These are phyloP conservation scores for Mortierella sp. DNA, from an alignment of 371 early-diverging fungal genomes.

Conservation along the genomic window DNA sequence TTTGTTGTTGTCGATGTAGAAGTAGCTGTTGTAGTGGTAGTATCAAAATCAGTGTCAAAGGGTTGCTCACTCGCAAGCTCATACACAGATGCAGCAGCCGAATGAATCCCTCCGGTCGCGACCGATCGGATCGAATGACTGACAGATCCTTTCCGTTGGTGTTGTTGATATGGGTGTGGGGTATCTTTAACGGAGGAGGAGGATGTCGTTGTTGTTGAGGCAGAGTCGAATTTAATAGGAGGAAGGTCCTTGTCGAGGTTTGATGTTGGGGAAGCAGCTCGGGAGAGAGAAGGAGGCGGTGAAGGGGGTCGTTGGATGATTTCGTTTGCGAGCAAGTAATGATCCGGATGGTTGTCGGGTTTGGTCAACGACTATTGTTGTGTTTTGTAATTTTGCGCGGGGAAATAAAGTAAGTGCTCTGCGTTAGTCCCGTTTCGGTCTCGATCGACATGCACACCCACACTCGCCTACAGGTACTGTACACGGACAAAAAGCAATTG, in stretches of 20 bases:
- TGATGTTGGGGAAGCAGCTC: slow-evolving; percentile 6
- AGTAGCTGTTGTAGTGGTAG: not conserved
- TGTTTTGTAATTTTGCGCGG: not conserved
- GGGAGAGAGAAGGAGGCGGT: slow-evolving; percentile 17
- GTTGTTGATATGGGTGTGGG: slow-evolving; percentile 11
- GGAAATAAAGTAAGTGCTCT: not conserved
- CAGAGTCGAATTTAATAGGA: slow-evolving; percentile 12
- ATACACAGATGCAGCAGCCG: slow-evolving; percentile 51
- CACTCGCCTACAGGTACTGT: not conserved
- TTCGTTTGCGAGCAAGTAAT: slow-evolving; percentile 35
- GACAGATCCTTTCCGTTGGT: slow-evolving; percentile 28
- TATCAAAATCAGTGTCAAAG: not conserved
- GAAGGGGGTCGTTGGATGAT: slow-evolving; percentile 40
- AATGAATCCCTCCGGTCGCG: slow-evolving; percentile 24
- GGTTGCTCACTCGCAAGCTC: slow-evolving; percentile 45
- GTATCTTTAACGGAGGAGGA: not conserved
- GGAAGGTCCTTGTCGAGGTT: slow-evolving; percentile 32
- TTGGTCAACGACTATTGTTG: slow-evolving; percentile 37
- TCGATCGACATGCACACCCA: not conserved
- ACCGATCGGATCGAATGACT: slow-evolving; percentile 35
- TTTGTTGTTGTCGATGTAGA: not conserved
- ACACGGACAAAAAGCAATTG: not conserved
- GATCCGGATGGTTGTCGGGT: slow-evolving; percentile 45
- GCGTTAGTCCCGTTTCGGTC: not conserved
- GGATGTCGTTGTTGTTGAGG: not conserved